Conservation (phyloP, 2,329 filamentous ascomycete genomes). For the Aspergillus sp. region DNA sequence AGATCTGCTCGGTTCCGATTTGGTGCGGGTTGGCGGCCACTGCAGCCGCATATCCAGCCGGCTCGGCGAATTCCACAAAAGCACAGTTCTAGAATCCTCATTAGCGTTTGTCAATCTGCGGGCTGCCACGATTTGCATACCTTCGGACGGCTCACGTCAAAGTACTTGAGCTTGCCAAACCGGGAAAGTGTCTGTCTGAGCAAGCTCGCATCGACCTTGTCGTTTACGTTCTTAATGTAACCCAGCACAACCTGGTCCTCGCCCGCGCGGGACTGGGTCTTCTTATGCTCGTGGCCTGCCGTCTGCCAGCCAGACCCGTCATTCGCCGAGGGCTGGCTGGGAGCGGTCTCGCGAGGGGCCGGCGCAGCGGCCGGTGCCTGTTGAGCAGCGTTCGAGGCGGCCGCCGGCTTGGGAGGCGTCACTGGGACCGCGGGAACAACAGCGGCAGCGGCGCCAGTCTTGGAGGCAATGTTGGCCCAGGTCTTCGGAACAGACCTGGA, state of each 20-base stretch:
- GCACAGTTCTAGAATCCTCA: conserved; percentile 66
- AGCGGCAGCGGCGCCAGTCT: conserved; percentile 31
- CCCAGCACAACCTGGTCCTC: conserved; percentile 72
- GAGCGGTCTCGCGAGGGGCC: conserved; percentile 32
- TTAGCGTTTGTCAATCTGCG: not conserved
- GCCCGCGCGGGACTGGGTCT: conserved; percentile 63
- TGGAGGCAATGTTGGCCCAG: conserved; percentile 55
- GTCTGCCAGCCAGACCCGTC: conserved; percentile 76
- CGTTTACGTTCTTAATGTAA: conserved; percentile 93
- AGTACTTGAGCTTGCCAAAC: conserved; percentile 56
- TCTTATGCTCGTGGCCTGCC: conserved; percentile 65
- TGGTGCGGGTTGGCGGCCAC: conserved; percentile 75
- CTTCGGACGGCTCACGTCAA: conserved; percentile 62
- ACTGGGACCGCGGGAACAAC: conserved; percentile 27
- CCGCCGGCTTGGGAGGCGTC: conserved; percentile 25
- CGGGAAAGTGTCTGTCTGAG: conserved; percentile 61
- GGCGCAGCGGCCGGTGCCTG: conserved; percentile 28
- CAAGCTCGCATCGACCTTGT: conserved; percentile 68
- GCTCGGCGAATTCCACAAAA: conserved; percentile 83
- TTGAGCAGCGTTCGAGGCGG: conserved; percentile 21
- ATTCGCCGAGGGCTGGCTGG: conserved; percentile 72
- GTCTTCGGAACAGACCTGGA: conserved; percentile 49
- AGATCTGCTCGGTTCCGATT: conserved; percentile 71
- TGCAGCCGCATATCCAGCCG: conserved; percentile 74
- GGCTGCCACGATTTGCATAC: too few relatives aligned